Evolutionary conservation across 257 asterid genomes (phyloP), one percentile per base, ranked within the genome.

Genomic region (Solanum bukasovii): DNA sequence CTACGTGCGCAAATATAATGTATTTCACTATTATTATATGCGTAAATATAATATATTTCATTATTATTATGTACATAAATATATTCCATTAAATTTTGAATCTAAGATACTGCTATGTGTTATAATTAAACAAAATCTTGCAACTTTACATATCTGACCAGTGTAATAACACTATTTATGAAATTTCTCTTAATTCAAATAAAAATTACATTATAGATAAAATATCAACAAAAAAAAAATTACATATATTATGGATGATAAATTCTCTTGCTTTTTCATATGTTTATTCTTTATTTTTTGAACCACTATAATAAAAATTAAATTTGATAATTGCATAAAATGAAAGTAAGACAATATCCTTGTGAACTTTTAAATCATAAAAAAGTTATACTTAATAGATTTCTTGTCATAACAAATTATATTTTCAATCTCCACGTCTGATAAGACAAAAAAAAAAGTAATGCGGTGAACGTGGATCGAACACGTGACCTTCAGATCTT

Each of bases 391-490:
- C 34, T 71, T 16, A 11, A 11, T 70, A 70, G 21, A 72, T 72
- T 71, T 71, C 10, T 35, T 25, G 61, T n/a, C 84, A 77, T 40
- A 77, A 13, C 35, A 77, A 40, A 31, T 40, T n/a, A 40, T 25
- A n/a, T 77, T n/a, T n/a, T 40, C 56, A 40, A 74, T 77, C 34
- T 23, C 34, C 59, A 23, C 7, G 59, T 23, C 3, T 75, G 52
- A 38, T 42, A 11, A 42, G 49, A 42, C 46, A 3, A 42, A 42
- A 42, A 11, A 12, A 42, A 42, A 10, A 5, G 7, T 5, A 13
- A n/a, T 95, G 96, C 97, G 95, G 98, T 94, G 98, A 94, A 87
- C 98, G 98, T 94, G 98, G 98, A 95, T 94, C 98, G 96, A 94
- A 94, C 98, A 94, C 98, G 98, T 88, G 98, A 93, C 98, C 97